Base-by-base conservation (phyloP, 2,329 filamentous ascomycete species). In the Pleomassaria siparia region DNA sequence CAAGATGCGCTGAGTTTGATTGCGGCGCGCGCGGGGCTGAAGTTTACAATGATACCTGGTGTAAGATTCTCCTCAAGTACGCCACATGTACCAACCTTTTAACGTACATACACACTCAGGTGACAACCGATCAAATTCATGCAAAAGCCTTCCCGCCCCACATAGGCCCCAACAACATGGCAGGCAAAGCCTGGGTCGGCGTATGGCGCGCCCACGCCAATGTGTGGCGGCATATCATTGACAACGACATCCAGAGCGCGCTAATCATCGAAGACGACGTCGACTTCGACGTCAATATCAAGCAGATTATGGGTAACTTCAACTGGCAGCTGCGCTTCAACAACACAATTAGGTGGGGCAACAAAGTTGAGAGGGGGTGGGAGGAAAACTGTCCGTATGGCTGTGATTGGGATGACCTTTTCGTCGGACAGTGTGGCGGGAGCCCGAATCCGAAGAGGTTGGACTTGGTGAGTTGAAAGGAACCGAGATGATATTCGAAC, bases 321-420 rank as follows among this genome's bases (percentile, higher is more conserved):
- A 47, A 44, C 18, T 56, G 51, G 53, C 53, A 56, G 40, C 36
- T 56, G 1, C 29, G 40, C 3, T 56, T 49, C 40, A 56, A 56
- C 36, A 56, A 56, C 29, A 54, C 53, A 10, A 49, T 56, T 15
- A 44, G 53, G 5, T 54, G 50, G 53, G 51, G 53, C 11, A 41
- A 48, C 25, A 46, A 52, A n/a, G 51, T 56, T 4, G 25, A 51
- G 18, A 51, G 54, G 43, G 53, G 53, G 18, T 56, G 53, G 53
- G 32, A 47, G 2, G 53, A 56, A 39, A 47, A 56, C 2, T 56
- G 53, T 43, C 50, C 53, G 4, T 56, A 56, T 33, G 53, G 53
- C 15, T 56, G 53, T 41, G 53, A 56, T 33, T 56, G 53, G 53
- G 53, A 55, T 43, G 53, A 56, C 22, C 28, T 56, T 28, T 56